Evolutionary conservation across 2,329 filamentous ascomycete species (phyloP), one percentile per base, ranked within the genome.

Genomic region (Fusarium beomiforme): DNA sequence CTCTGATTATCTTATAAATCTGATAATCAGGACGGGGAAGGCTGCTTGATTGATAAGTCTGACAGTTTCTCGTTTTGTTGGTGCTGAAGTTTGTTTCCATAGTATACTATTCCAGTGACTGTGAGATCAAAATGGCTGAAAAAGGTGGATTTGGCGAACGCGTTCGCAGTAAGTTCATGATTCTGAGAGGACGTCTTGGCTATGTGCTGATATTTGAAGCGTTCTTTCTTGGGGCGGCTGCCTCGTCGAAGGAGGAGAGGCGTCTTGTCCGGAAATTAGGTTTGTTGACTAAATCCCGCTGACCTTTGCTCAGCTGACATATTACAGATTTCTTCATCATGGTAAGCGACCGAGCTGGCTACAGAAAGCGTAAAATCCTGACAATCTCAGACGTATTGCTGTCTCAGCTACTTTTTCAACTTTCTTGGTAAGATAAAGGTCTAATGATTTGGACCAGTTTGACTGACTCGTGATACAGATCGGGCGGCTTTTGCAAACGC

Each of bases 401-500:
- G 79, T 42, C 29, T 79, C 2, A 80, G 78, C 36, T 81, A 73
- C 50, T 81, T 81, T 43, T 79, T 81, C 71, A 81, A 81, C 57
- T 78, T 81, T 54, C 79, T 86, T 3, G 84, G 75, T 77, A n/a
- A 19, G 69, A 2, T 17, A 7, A 51, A 2, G 42, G 14, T 1
- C 16, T 2, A 2, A 29, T 24, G 0, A 0, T 2, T 16, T 6
- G 3, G 13, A 10, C 4, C 10, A 6, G 5, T 2, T 16, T 8
- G 8, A 29, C 58, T 62, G 8, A 68, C 12, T 9, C 6, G 7
- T 13, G 2, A 10, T 2, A 7, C 8, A 75, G 74, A 76, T 6
- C 62, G 74, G 5, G 67, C 75, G 5, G 75, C 75, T 2, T 76
- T 76, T 21, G 75, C 75, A 42, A 85, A 85, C 74, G 84, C 84